phyloP scores from a whole-genome alignment of 139 green algal species.

The Auxenochlorella protothecoides region DNA sequence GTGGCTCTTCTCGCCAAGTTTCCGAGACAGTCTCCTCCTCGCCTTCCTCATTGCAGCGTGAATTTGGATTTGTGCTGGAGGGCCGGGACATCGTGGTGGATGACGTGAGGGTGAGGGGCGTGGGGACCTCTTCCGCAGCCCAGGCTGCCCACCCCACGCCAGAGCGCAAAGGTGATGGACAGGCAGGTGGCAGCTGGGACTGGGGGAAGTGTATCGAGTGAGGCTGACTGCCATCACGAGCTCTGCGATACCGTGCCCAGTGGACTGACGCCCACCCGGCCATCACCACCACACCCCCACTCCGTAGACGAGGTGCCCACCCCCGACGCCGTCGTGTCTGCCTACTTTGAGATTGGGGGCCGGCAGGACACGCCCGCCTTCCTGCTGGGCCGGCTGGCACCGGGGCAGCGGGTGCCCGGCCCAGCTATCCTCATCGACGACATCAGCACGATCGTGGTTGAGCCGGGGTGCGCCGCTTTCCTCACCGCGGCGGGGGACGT shows the following conservation, averaged over 20 bases:
- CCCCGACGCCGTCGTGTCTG: constrained; percentile 21
- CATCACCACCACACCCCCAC: background rate
- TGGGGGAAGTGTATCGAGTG: too few species aligned
- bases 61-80: constrained; percentile 89
- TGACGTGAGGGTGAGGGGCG: constrained; percentile 63
- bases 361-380: constrained; percentile 67
- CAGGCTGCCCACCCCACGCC: too few species aligned
- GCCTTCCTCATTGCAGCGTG: constrained; percentile 20
- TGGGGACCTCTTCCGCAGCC: too few species aligned
- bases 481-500: constrained; percentile 71
- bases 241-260: too few species aligned
- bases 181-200: too few species aligned
- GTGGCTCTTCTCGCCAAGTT: too few species aligned
- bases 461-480: constrained; percentile 68
- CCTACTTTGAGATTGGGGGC: constrained; percentile 53
- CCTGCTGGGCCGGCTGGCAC: constrained; percentile 46
- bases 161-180: background rate
- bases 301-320: constrained; percentile 28
- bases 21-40: too few species aligned
- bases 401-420: constrained; percentile 46
- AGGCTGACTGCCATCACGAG: background rate
- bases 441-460: constrained; percentile 85
- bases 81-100: constrained; percentile 72
- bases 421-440: constrained; percentile 89
- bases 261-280: too few species aligned